Conservation (phyloP, 2,329 filamentous ascomycete species). For the Penicillium sp. region DNA sequence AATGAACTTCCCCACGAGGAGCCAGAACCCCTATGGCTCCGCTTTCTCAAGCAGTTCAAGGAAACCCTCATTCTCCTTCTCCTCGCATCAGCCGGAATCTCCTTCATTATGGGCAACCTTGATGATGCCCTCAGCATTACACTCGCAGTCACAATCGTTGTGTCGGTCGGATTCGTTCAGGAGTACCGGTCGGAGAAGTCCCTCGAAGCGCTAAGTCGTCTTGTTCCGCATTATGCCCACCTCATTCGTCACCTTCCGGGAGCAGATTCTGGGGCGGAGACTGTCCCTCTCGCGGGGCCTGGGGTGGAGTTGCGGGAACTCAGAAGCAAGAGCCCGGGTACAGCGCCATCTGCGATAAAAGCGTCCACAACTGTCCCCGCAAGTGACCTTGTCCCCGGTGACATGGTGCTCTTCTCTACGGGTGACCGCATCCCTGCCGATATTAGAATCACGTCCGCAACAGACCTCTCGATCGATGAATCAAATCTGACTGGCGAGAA, state of each 20-base stretch:
- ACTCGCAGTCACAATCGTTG: conserved; percentile 92
- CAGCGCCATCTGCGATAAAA: conserved; percentile 62
- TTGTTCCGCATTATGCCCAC: conserved; percentile 94
- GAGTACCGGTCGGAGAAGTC: conserved; percentile 98
- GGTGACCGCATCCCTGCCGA: conserved; percentile 96
- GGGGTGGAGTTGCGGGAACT: conserved; percentile 48
- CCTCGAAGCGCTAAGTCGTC: conserved; percentile 84
- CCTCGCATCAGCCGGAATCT: conserved; percentile 80
- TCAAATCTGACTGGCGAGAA: conserved; percentile 97
- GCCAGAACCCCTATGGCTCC: conserved; percentile 88
- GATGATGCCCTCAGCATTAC: conserved; percentile 96
- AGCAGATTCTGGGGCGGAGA: conserved; percentile 20
- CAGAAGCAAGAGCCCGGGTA: conserved; percentile 46
- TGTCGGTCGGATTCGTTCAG: conserved; percentile 92
- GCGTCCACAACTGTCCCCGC: conserved; percentile 83
- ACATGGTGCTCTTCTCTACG: conserved; percentile 88
- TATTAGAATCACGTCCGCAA: conserved; percentile 84
- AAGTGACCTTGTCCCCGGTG: conserved; percentile 80
- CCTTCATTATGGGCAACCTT: conserved; percentile 83
- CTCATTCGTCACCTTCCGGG: conserved; percentile 63
- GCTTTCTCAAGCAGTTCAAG: conserved; percentile 94
- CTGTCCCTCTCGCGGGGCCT: conserved; percentile 15
- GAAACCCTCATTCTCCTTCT: conserved; percentile 93
- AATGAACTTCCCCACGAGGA: conserved; percentile 95
- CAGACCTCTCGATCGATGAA: conserved; percentile 89